These are phyloP conservation scores for Cercophora scortea DNA, from an alignment of 495 filamentous ascomycete genomes.

Conservation along the genomic window DNA sequence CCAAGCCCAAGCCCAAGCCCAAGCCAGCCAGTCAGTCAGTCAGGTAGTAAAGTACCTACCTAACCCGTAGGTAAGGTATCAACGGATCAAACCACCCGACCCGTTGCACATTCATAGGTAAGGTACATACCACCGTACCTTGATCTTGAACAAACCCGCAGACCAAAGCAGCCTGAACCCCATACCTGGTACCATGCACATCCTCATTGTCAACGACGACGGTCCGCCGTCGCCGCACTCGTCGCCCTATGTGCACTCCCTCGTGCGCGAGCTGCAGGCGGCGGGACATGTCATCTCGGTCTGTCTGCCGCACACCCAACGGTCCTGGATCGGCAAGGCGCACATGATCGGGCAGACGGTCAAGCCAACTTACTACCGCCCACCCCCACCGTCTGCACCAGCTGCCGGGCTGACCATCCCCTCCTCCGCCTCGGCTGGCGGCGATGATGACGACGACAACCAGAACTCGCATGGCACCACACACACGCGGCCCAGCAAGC, in stretches of 20 bases:
- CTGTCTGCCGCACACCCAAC: slow-evolving; percentile 81
- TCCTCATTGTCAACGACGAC: slow-evolving; percentile 72
- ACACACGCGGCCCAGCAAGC: slow-evolving; percentile 44
- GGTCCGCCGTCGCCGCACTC: slow-evolving; percentile 86
- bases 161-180: too few relatives aligned
- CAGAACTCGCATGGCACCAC: slow-evolving; percentile 47
- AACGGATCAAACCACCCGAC: too few relatives aligned
- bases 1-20: background rate
- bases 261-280: slow-evolving; percentile 67
- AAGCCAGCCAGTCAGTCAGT: too few relatives aligned
- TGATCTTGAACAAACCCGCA: too few relatives aligned
- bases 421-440: slow-evolving; percentile 8
- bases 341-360: slow-evolving; percentile 83
- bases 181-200: slow-evolving; percentile 39
- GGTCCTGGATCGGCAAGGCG: slow-evolving; percentile 97
- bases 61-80: too few relatives aligned
- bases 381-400: slow-evolving; percentile 42
- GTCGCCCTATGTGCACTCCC: slow-evolving; percentile 86
- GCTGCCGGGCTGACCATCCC: slow-evolving; percentile 27
- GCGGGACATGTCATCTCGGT: slow-evolving; percentile 82
- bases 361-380: slow-evolving; percentile 82
- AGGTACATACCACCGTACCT: too few relatives aligned
- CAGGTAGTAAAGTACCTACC: too few relatives aligned
- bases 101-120: too few relatives aligned
- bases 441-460: slow-evolving; percentile 39